Evolutionary conservation across 495 filamentous ascomycete genomes (phyloP), one percentile per base, ranked within the genome.

Genomic region (Entonaema liquescens): DNA sequence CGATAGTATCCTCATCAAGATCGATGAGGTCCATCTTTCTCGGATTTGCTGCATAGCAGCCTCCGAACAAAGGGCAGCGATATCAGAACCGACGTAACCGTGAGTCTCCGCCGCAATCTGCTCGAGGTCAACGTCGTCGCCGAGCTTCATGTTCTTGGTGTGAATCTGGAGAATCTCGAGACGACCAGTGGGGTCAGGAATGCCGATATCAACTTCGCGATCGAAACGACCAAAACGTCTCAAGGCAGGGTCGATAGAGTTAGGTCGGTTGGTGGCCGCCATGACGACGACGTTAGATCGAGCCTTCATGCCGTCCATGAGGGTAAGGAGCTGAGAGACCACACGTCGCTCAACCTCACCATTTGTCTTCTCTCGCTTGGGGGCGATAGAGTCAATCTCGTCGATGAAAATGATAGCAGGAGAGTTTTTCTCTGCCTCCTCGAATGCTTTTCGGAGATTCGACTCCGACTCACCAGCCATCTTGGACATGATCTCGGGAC

Each of bases 21-120:
- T 99, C 95, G 71, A 99, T 99, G 70, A 99, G 89, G 79, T 99
- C 95, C 95, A 99, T 99, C 91, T 99, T 99, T 99, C 95, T 83
- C 95, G 93, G 79, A 99, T 99, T 83, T 98, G 96, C 82, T 99
- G 96, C 95, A 99, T 98, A 62, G 95, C 95, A 79, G 96, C 95
- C 82, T 99, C 95, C 11, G 95, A 98, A 84, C 95, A 99, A 63
- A 99, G 91, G n/a, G 95, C 97, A 40, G 95, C 95, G 78, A 99
- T 83, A 90, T 99, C 95, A 36, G 95, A 98, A 83, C 95, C 95
- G 79, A 99, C 95, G 74, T 98, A 98, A 84, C 95, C 95, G 84
- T 99, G 95, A 56, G 95, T 99, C 86, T 99, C 96, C 38, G 96
- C 89, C 38, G 95, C 96, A 76, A 99, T 98, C 74, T 93, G 89